Conservation (phyloP, 257 asterid species). For the Ilex aquifolium region DNA sequence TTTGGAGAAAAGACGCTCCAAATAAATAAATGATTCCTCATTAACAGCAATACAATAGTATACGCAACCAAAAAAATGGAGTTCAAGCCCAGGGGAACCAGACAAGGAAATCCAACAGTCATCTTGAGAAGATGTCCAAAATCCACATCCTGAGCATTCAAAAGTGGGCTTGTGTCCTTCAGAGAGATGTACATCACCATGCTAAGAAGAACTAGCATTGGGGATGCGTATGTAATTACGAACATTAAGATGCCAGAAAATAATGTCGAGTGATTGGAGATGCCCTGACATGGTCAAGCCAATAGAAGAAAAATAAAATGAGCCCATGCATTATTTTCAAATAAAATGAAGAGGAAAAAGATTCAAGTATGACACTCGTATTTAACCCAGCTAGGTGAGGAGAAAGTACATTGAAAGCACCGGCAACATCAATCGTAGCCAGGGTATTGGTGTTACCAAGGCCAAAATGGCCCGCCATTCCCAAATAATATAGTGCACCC, state of each 20-base stretch:
- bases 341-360: not conserved
- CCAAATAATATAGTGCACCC: constrained; percentile 68
- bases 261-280: constrained; percentile 78
- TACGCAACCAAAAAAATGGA: constrained; percentile 65
- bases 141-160: constrained; percentile 19
- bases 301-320: constrained; percentile 10
- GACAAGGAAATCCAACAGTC: constrained; percentile 57
- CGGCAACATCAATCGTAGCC: constrained; percentile 93
- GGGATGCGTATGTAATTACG: constrained; percentile 85
- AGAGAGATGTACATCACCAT: constrained; percentile 41
- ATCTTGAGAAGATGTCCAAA: constrained; percentile 42
- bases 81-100: constrained; percentile 66
- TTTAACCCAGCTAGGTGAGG: not conserved
- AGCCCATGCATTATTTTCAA: constrained; percentile 8
- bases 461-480: constrained; percentile 92
- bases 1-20: constrained; percentile 98
- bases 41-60: constrained; percentile 58
- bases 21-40: constrained; percentile 84
- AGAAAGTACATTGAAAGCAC: constrained; percentile 68
- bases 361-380: constrained; percentile 6
- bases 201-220: constrained; percentile 64
- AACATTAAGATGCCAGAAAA: constrained; percentile 85
- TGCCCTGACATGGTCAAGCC: constrained; percentile 49
- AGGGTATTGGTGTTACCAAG: constrained; percentile 93
- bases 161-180: constrained; percentile 23